These are phyloP conservation scores for Penicillium parvum DNA, from an alignment of 495 filamentous ascomycete species.

Conservation along the genomic window DNA sequence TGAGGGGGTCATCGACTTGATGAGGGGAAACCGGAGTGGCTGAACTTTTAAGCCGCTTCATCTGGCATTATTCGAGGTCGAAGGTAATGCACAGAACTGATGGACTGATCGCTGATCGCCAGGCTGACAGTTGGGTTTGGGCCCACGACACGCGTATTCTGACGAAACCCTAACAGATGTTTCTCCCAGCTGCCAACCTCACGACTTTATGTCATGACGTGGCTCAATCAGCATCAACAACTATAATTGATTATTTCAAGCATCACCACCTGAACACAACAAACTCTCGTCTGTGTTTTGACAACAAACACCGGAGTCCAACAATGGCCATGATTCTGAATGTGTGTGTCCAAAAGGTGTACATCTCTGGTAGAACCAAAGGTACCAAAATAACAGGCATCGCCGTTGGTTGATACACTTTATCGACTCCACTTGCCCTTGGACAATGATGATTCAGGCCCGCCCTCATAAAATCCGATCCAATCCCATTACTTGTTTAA, in stretches of 20 bases:
- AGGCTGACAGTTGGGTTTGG: conserved; percentile 4
- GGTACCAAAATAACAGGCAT: conserved; percentile 12
- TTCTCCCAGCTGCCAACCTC: no score
- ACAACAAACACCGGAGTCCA: not conserved
- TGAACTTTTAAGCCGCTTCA: no score
- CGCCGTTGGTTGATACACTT: conserved; percentile 11
- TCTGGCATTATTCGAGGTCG: no score
- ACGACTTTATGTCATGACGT: no score
- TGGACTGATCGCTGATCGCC: conserved; percentile 7
- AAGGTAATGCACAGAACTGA: no score
- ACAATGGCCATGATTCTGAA: no score
- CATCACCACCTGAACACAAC: not conserved
- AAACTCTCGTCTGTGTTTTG: not conserved
- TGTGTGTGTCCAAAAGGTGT: conserved; percentile 2
- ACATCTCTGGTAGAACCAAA: conserved; percentile 5
- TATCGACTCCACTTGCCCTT: conserved; percentile 5
- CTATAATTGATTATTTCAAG: no score
- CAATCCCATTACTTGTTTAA: conserved; percentile 12
- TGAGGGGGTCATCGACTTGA: not conserved
- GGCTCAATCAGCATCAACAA: no score
- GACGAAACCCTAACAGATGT: no score
- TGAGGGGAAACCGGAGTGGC: conserved; percentile 3
- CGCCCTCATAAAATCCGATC: conserved; percentile 9
- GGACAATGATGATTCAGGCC: conserved; percentile 8
- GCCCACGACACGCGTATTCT: conserved; percentile 10